Conservation (phyloP, 768 basidiomycete species). For the Rhodotorula kratochvilovae region DNA sequence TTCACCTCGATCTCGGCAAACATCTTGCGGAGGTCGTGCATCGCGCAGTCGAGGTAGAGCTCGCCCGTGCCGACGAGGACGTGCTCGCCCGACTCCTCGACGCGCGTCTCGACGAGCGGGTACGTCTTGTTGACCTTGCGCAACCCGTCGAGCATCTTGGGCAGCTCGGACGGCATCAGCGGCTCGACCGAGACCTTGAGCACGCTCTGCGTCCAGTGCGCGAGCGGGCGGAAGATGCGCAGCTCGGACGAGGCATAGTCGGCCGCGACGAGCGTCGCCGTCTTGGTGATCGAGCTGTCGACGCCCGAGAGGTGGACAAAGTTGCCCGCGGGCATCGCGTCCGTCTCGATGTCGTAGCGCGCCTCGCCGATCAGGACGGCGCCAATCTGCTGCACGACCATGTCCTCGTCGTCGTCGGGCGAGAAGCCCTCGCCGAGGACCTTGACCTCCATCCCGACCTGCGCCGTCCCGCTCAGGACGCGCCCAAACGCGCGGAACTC, state of each 20-base stretch:
- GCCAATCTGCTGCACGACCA: conserved; percentile 77
- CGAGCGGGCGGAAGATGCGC: conserved; percentile 91
- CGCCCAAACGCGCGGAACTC: conserved; percentile 95
- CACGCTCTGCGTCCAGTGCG: conserved; percentile 93
- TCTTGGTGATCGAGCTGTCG: conserved; percentile 90
- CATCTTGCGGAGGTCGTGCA: conserved; percentile 86
- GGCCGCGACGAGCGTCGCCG: conserved; percentile 73
- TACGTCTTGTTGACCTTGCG: conserved; percentile 98
- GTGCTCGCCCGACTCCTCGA: conserved; percentile 97
- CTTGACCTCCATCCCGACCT: conserved; percentile 77
- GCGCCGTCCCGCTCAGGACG: conserved; percentile 83
- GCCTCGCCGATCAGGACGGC: conserved; percentile 87
- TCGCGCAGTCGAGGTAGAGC: conserved; percentile 88
- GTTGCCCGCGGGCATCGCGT: conserved; percentile 85
- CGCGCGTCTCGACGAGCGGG: conserved; percentile 87
- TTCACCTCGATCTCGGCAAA: conserved; percentile 99
- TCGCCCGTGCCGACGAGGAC: conserved; percentile 96
- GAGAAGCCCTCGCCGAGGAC: conserved; percentile 98
- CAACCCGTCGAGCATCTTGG: conserved; percentile 95
- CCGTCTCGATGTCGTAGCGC: conserved; percentile 82
- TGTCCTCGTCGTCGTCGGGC: conserved; percentile 98
- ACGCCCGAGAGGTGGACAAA: conserved; percentile 87
- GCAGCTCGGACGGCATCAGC: conserved; percentile 91
- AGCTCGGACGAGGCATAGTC: conserved; percentile 70
- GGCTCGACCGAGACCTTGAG: conserved; percentile 98